Conservation (phyloP, 1,139 yeast genomes). For the Pichia sp. region DNA sequence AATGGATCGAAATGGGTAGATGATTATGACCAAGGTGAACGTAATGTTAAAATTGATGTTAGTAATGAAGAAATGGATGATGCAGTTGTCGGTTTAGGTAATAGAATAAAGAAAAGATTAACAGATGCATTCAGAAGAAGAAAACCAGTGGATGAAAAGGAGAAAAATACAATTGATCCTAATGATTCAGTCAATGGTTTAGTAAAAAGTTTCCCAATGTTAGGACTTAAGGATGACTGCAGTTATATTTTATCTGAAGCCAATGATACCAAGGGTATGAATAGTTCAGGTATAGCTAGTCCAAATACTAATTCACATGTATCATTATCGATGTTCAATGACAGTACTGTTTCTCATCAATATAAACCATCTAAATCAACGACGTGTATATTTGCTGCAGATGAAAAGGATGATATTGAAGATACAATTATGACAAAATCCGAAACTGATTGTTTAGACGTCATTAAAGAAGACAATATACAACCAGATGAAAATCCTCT, state of each 20-base stretch:
- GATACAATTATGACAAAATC: too few relatives aligned
- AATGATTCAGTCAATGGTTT: not conserved
- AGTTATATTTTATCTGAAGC: slow-evolving; percentile 30
- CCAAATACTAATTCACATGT: slow-evolving; percentile 2
- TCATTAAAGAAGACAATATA: not conserved
- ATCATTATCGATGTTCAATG: slow-evolving; percentile 4
- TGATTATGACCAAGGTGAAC: slow-evolving; percentile 29
- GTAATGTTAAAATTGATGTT: slow-evolving; percentile 48
- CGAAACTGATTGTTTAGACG: not conserved
- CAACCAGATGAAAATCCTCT: too few relatives aligned
- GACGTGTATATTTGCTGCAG: not conserved
- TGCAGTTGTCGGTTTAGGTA: slow-evolving; percentile 81
- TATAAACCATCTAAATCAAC: slow-evolving; percentile 1
- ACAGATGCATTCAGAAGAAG: slow-evolving; percentile 48
- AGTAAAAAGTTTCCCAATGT: slow-evolving; percentile 3
- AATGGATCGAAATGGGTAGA: slow-evolving; percentile 31
- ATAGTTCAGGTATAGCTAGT: not conserved
- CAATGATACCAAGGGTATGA: not conserved
- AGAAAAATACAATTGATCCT: not conserved
- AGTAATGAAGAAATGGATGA: slow-evolving; percentile 66
- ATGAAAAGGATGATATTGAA: not conserved
- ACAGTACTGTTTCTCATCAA: not conserved
- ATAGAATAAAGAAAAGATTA: slow-evolving; percentile 58
- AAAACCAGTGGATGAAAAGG: slow-evolving; percentile 2
- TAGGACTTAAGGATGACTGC: slow-evolving; percentile 18